These are phyloP conservation scores for Apiotrichum veenhuisii DNA, from an alignment of 1,284 basidiomycete genomes.

Conservation along the genomic window DNA sequence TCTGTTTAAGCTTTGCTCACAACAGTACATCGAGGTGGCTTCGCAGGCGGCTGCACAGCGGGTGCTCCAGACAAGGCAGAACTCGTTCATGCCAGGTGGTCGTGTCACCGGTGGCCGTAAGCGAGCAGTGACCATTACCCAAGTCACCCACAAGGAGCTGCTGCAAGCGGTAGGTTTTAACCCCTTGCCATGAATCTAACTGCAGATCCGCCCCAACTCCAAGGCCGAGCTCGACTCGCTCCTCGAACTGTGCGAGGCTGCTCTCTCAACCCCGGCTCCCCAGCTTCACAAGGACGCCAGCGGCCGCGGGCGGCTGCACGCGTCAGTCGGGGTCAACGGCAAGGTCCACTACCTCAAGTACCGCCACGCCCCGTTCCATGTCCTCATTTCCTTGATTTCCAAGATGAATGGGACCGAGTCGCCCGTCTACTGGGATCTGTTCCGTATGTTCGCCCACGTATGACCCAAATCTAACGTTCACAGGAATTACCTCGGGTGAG, in stretches of 20 bases:
- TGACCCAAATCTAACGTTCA: neutral
- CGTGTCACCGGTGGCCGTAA: slow-evolving; percentile 30
- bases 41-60: slow-evolving; percentile 33
- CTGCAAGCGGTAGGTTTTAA: slow-evolving; percentile 34
- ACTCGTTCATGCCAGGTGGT: slow-evolving; percentile 42
- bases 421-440: slow-evolving; percentile 43
- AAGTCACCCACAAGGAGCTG: slow-evolving; percentile 37
- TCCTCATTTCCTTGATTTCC: slow-evolving; percentile 40
- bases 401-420: slow-evolving; percentile 32
- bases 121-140: slow-evolving; percentile 46
- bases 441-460: slow-evolving; percentile 32
- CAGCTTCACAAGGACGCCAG: slow-evolving; percentile 8
- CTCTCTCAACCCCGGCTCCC: slow-evolving; percentile 24
- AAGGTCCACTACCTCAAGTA: slow-evolving; percentile 43
- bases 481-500: neutral
- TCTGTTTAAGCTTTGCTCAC: slow-evolving; percentile 3
- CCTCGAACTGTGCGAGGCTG: slow-evolving; percentile 42
- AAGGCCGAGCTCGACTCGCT: slow-evolving; percentile 37
- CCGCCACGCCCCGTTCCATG: slow-evolving; percentile 45
- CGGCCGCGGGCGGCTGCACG: slow-evolving; percentile 13
- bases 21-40: slow-evolving; percentile 45
- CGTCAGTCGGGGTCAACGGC: slow-evolving; percentile 23
- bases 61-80: slow-evolving; percentile 44
- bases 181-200: neutral
- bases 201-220: slow-evolving; percentile 39